phyloP scores from a whole-genome alignment of 2,329 filamentous ascomycete genomes.

The Scopulariopsis brevicaulis region DNA sequence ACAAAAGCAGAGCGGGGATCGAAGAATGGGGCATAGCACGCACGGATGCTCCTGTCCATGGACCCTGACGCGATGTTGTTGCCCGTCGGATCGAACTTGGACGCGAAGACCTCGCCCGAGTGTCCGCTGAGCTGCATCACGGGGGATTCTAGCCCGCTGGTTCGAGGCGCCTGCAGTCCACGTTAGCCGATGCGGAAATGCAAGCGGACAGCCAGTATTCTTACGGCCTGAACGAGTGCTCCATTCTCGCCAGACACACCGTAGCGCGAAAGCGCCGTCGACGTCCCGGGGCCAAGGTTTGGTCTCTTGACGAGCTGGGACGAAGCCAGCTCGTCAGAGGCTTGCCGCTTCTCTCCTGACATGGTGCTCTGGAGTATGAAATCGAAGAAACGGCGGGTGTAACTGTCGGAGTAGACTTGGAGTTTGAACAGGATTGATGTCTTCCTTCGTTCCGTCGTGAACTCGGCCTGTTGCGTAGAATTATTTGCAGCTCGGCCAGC shows the following conservation, averaged over 20 bases:
- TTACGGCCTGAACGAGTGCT: conserved; percentile 39
- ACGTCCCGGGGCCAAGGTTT: conserved; percentile 42
- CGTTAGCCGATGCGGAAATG: neutral
- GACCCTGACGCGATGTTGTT: conserved; percentile 86
- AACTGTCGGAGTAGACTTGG: neutral
- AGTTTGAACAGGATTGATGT: neutral
- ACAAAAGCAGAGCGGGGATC: neutral
- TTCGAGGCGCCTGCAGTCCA: conserved; percentile 48
- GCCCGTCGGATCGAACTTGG: conserved; percentile 81
- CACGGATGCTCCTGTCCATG: conserved; percentile 87
- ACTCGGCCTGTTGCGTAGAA: neutral
- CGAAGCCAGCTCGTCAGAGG: conserved; percentile 69
- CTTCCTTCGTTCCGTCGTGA: neutral
- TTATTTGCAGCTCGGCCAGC: neutral
- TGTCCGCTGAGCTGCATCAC: conserved; percentile 86
- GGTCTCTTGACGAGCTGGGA: conserved; percentile 84
- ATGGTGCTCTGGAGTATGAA: conserved; percentile 31
- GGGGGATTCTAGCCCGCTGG: conserved; percentile 75
- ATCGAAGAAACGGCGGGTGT: neutral
- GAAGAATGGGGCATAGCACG: conserved; percentile 16
- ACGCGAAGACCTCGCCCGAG: conserved; percentile 79
- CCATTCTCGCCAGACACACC: conserved; percentile 32
- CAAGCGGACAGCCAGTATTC: conserved; percentile 9
- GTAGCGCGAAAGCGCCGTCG: conserved; percentile 35
- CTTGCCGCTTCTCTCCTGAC: conserved; percentile 86